Evolutionary conservation across 129 eudicot genomes (phyloP).

Genomic region (Flaveria bidentis): DNA sequence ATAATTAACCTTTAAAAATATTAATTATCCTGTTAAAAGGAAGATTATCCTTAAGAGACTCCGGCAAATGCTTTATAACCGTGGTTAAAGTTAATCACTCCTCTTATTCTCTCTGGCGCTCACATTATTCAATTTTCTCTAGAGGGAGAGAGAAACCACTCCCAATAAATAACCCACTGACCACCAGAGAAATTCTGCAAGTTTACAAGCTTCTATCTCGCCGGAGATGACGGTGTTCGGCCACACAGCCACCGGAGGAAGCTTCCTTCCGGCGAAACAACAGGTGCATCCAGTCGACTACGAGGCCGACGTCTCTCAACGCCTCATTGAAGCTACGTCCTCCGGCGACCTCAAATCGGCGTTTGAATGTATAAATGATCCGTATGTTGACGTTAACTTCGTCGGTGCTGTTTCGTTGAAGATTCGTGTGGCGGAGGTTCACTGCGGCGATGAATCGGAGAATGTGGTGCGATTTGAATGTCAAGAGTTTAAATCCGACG

Average conservation of each 20-base stretch:
- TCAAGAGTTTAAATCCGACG: constrained; percentile 68
- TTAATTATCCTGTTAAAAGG: too few species aligned
- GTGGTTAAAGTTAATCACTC: constrained; percentile 45
- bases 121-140: constrained; percentile 59
- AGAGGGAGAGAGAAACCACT: neutral
- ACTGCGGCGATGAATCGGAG: constrained; percentile 46
- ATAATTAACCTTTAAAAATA: too few species aligned
- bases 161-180: constrained; percentile 29
- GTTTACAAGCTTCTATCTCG: neutral
- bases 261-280: constrained; percentile 30
- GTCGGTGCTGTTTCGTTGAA: constrained; percentile 68
- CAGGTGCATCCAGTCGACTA: constrained; percentile 83
- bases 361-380: constrained; percentile 62
- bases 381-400: constrained; percentile 74
- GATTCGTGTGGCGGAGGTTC: constrained; percentile 54
- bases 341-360: constrained; percentile 54
- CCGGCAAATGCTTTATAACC: constrained; percentile 44
- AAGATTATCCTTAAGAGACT: neutral
- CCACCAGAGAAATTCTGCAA: neutral
- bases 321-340: constrained; percentile 60
- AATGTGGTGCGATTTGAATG: constrained; percentile 51
- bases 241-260: constrained; percentile 34
- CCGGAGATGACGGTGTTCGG: constrained; percentile 73
- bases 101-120: constrained; percentile 61
- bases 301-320: constrained; percentile 76